Percentiles rank a stretch among this genome's conserved stretches.
phyloP scores from a whole-genome alignment of 1,139 yeast genomes.

The Geotrichum siamense region DNA sequence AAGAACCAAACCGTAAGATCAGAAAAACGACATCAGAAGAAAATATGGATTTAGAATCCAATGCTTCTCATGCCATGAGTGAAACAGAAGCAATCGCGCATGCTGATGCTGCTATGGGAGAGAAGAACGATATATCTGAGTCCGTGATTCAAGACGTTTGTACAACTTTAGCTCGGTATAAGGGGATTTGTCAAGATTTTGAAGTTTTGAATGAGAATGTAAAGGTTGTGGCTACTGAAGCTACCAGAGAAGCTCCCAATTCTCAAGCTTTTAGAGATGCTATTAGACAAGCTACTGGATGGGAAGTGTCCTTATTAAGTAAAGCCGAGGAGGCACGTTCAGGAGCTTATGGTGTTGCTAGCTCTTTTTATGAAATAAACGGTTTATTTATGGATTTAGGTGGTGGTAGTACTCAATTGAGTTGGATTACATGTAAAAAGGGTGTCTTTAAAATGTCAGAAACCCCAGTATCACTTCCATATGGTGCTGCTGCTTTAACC shows the following conservation, averaged over 20 bases:
- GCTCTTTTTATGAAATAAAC: constrained; percentile 53
- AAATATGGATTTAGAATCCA: neutral
- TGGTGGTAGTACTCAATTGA: constrained; percentile 56
- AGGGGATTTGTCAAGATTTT: constrained; percentile 57
- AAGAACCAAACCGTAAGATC: constrained; percentile 1
- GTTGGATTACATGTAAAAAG: constrained; percentile 52
- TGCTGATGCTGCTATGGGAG: constrained; percentile 27
- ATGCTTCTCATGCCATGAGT: constrained; percentile 6
- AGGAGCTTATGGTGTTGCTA: constrained; percentile 62
- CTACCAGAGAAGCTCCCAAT: constrained; percentile 57
- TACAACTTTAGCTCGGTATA: constrained; percentile 54
- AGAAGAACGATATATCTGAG: constrained; percentile 47
- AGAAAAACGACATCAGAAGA: constrained; percentile 25
- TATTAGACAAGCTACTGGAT: constrained; percentile 48
- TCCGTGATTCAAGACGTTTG: constrained; percentile 50
- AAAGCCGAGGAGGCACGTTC: constrained; percentile 56
- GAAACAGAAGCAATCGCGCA: constrained; percentile 15
- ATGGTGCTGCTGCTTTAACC: constrained; percentile 59
- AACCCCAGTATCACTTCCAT: constrained; percentile 54
- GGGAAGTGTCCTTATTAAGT: constrained; percentile 51
- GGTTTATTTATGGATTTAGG: constrained; percentile 64
- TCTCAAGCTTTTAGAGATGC: constrained; percentile 48
- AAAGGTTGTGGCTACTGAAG: constrained; percentile 59
- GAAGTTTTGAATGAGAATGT: constrained; percentile 54
- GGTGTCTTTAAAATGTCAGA: constrained; percentile 50